phyloP scores from a whole-genome alignment of 2,329 filamentous ascomycete genomes.

The Fusarium pseudoanthophilum region DNA sequence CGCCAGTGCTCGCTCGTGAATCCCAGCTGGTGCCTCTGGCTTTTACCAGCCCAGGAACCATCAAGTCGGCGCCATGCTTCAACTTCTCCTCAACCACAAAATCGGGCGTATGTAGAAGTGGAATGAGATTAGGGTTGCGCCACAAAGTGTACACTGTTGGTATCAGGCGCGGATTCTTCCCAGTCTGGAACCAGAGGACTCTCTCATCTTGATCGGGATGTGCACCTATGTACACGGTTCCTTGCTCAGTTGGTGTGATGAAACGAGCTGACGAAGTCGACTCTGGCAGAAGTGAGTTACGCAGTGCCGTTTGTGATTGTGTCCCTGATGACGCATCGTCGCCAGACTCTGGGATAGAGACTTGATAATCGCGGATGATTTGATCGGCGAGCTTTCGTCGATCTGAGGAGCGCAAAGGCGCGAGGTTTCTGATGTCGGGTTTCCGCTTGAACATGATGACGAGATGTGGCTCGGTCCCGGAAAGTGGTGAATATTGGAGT shows the following conservation, averaged over 20 bases:
- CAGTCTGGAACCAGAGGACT: conserved; percentile 40
- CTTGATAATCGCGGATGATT: conserved; percentile 40
- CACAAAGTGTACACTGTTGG: conserved; percentile 40
- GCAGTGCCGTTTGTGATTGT: conserved; percentile 29
- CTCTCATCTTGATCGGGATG: conserved; percentile 35
- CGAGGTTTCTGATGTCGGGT: conserved; percentile 39
- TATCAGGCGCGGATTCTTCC: conserved; percentile 38
- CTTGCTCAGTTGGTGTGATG: conserved; percentile 31
- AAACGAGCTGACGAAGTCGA: conserved; percentile 39
- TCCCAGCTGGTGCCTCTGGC: conserved; percentile 29
- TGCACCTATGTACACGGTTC: conserved; percentile 36
- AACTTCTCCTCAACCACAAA: conserved; percentile 41
- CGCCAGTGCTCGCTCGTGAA: conserved; percentile 24
- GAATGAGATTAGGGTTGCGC: conserved; percentile 37
- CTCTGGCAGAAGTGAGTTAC: conserved; percentile 38
- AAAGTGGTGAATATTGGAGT: background rate
- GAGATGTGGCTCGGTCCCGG: background rate
- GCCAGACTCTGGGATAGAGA: conserved; percentile 19
- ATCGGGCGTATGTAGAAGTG: conserved; percentile 37
- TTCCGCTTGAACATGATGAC: conserved; percentile 39
- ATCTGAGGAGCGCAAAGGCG: conserved; percentile 39
- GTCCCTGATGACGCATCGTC: conserved; percentile 29
- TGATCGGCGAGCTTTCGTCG: conserved; percentile 39
- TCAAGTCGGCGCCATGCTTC: conserved; percentile 35
- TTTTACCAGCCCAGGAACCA: conserved; percentile 38